Base-by-base conservation (phyloP, 2,329 filamentous ascomycete species). In the Metarhizium humberi region DNA sequence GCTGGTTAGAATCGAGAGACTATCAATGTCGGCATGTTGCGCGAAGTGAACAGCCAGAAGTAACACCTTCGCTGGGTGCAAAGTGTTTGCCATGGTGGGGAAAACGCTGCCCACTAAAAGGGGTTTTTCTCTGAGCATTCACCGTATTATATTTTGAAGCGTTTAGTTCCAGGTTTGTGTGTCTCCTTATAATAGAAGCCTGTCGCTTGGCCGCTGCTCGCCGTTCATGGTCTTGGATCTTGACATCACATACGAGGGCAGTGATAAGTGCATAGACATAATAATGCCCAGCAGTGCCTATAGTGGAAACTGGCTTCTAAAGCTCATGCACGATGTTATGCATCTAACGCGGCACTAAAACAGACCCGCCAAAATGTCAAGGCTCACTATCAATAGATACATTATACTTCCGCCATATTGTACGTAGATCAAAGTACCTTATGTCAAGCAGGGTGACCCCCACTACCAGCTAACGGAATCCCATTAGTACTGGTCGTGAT, bases 31-130 rank as follows among this genome's bases (percentile, higher is more conserved):
- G 65, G 82, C 78, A 63, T 81, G 80, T 58, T 80, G 79, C 54
- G 88, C 83, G 62, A 85, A 79, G 64, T 90, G 82, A 25, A 85
- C 84, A 48, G 89, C 86, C 51, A 92, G 79, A 56, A 94, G 79
- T 56, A 90, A 74, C 60, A 85, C 81, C 67, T 90, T 88, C 55
- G 86, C 78, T 51, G 83, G 75, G 11, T 85, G 84, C 55, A 89
- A 74, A 48, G 71, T 66, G 53, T 56, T 55, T 38, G 45, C 25
- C 45, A 48, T 48, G 11, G 29, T 45, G 14, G 20, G n/a, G 5
- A 25, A 20, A 20, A 16, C 42, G 11, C 42, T 18, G 42, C 42
- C 42, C 6, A 45, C 42, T 11, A 6, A 18, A 45, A 45, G 6
- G n/a, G n/a, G n/a, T 18, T 2, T 18, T 18, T 6, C 4, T 6